Evolutionary conservation across 2,329 filamentous ascomycete species (phyloP).

Genomic region (Hymenoscyphus albidus): DNA sequence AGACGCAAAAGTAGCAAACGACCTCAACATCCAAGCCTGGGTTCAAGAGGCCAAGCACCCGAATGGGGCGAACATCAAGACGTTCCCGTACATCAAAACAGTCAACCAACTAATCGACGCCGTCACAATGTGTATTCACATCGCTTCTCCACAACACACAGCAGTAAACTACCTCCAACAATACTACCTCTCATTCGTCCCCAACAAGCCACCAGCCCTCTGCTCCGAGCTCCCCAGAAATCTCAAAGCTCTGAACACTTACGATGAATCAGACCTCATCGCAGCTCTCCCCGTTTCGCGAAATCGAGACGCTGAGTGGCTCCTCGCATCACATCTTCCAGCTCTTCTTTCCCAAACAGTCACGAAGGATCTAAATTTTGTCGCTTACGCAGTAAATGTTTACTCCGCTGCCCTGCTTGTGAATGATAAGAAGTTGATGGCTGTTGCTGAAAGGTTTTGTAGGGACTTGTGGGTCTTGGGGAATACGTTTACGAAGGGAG

Average conservation of each 20-base stretch:
- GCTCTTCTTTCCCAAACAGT: neutral
- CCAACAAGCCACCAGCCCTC: neutral
- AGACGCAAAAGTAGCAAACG: conserved; percentile 33
- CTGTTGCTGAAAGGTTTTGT: neutral
- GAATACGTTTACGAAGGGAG: neutral
- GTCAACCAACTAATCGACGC: conserved; percentile 43
- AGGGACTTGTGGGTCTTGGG: neutral
- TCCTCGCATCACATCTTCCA: neutral
- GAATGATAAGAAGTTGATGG: neutral
- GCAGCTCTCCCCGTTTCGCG: neutral
- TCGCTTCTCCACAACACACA: conserved; percentile 47
- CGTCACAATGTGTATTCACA: conserved; percentile 50
- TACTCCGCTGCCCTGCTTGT: neutral
- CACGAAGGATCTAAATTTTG: neutral
- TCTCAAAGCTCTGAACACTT: neutral
- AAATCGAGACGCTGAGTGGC: neutral
- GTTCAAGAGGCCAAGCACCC: conserved; percentile 38
- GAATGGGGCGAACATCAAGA: conserved; percentile 38
- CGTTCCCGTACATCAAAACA: conserved; percentile 42
- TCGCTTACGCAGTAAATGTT: neutral
- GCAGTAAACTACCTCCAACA: conserved; percentile 46
- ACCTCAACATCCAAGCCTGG: conserved; percentile 40
- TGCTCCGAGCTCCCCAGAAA: neutral
- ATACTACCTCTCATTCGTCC: conserved; percentile 6
- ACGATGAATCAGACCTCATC: neutral